Percentiles rank a stretch among this genome's conserved stretches.
These are phyloP conservation scores for Quillaja saponaria DNA, from an alignment of 306 rosid species.

Conservation along the genomic window DNA sequence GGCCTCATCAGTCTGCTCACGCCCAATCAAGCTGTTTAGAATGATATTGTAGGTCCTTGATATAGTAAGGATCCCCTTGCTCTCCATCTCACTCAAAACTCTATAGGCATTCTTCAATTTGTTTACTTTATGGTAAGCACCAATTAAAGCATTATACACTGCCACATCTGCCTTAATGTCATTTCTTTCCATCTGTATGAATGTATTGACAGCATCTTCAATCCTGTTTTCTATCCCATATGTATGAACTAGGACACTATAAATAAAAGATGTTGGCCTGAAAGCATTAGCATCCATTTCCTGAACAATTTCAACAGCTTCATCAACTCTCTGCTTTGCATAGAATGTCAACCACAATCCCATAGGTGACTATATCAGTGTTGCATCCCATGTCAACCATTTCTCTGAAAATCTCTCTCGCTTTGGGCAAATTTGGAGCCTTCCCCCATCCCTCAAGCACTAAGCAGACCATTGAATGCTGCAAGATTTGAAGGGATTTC, in stretches of 20 bases:
- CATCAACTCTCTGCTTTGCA: constrained; percentile 88
- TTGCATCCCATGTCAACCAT: constrained; percentile 64
- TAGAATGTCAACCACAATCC: constrained; percentile 81
- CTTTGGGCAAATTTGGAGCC: constrained; percentile 79
- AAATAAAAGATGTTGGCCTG: constrained; percentile 68
- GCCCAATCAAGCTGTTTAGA: constrained; percentile 59
- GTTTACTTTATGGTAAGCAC: constrained; percentile 66
- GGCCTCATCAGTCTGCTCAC: constrained; percentile 63
- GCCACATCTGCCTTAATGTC: constrained; percentile 71
- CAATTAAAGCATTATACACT: constrained; percentile 74
- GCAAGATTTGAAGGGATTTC: constrained; percentile 57
- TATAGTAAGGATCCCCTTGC: constrained; percentile 53
- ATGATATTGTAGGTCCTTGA: constrained; percentile 76
- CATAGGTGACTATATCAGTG: constrained; percentile 83
- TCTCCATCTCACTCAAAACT: constrained; percentile 69
- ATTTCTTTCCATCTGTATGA: constrained; percentile 70
- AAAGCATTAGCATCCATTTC: constrained; percentile 62
- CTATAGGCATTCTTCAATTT: constrained; percentile 60
- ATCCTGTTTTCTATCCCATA: constrained; percentile 74
- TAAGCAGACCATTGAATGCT: constrained; percentile 73
- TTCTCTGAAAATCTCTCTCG: constrained; percentile 69
- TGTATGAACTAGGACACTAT: constrained; percentile 71
- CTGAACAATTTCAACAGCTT: constrained; percentile 67
- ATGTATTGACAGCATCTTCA: constrained; percentile 77
- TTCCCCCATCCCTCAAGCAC: constrained; percentile 94